Percentiles rank a stretch among this genome's conserved stretches.
phyloP scores from a whole-genome alignment of 306 rosid genomes.

The Malus asiatica region DNA sequence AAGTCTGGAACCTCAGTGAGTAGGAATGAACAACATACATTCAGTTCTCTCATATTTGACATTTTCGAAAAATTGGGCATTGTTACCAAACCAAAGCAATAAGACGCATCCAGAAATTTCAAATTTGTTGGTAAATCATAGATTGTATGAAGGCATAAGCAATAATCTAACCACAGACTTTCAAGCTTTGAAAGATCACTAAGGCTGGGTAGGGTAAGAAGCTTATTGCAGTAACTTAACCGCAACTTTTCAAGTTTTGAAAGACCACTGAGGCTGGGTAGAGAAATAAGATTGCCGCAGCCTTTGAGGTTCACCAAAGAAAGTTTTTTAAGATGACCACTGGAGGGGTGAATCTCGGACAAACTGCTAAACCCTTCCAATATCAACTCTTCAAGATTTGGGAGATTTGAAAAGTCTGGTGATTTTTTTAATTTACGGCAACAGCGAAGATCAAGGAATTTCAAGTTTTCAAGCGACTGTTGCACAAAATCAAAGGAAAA shows the following conservation, averaged over 20 bases:
- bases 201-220: no score
- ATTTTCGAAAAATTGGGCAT: not conserved
- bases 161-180: fast-evolving
- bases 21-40: not conserved
- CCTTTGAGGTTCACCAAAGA: not conserved
- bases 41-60: no score
- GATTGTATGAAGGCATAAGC: fast-evolving
- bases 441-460: conserved; percentile 29
- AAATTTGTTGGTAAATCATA: no score
- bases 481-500: no score
- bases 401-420: conserved; percentile 26
- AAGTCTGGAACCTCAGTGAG: conserved; percentile 2
- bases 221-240: no score
- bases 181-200: no score
- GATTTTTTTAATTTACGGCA: conserved; percentile 9
- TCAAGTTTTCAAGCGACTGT: not conserved
- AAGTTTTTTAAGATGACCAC: not conserved
- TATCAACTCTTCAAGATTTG: conserved; percentile 18
- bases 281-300: not conserved
- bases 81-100: fast-evolving
- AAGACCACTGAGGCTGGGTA: no score
- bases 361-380: conserved; percentile 18
- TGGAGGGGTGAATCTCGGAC: not conserved
- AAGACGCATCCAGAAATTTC: no score
- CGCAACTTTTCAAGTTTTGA: no score